Percentiles rank a stretch among this genome's conserved stretches.
Evolutionary conservation across 805 yeast genomes (phyloP).

Genomic region (Nakazawaea siamensis): DNA sequence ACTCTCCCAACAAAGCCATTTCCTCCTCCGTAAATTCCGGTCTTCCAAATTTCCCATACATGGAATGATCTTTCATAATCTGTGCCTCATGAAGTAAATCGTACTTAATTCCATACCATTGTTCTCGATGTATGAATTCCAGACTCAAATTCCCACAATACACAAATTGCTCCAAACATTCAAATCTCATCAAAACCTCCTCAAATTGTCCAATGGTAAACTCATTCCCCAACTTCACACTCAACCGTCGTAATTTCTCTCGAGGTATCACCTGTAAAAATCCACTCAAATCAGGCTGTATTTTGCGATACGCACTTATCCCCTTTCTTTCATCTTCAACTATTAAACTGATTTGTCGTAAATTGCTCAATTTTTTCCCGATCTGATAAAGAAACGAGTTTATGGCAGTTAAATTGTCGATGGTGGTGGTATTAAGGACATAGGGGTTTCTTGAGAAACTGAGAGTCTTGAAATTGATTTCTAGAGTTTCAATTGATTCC

Average conservation of each 20-base stretch:
- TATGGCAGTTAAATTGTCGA: constrained; percentile 1
- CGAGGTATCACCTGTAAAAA: not conserved
- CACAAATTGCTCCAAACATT: not conserved
- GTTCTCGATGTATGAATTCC: not conserved
- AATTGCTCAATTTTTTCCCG: not conserved
- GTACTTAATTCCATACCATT: constrained; percentile 1
- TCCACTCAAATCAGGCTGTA: constrained; percentile 4
- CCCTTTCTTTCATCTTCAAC: constrained; percentile 1
- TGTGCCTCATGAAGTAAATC: constrained; percentile 2
- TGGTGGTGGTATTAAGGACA: not conserved
- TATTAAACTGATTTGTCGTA: not conserved
- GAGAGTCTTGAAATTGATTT: not conserved
- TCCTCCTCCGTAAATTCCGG: not conserved
- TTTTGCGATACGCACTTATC: constrained; percentile 1
- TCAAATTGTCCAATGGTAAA: constrained; percentile 5
- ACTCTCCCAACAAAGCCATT: not conserved
- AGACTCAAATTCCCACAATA: constrained; percentile 5
- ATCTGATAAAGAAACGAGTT: not conserved
- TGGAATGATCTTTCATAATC: constrained; percentile 5
- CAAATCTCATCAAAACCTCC: not conserved
- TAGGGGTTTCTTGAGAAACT: constrained; percentile 6
- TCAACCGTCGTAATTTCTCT: not conserved
- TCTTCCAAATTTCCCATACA: constrained; percentile 5
- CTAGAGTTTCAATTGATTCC: not conserved
- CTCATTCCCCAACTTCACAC: constrained; percentile 3